Base-by-base conservation (phyloP, 2,329 filamentous ascomycete genomes). In the Sporothrix brasiliensis region DNA sequence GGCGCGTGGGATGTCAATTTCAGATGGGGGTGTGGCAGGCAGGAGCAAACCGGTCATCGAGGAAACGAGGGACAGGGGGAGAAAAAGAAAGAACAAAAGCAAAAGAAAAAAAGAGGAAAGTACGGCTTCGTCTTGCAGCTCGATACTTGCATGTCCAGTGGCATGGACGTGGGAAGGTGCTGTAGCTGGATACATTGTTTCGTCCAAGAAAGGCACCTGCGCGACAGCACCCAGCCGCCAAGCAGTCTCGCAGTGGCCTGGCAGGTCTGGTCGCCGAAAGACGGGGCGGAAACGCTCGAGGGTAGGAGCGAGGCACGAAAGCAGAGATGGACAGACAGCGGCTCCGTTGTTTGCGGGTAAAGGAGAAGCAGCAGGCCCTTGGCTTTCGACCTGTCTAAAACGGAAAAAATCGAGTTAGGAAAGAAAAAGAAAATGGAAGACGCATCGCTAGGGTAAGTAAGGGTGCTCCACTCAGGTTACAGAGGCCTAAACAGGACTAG, bases 1-100 rank as follows among this genome's bases (percentile, higher is more conserved):
- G 49, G 27, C n/a, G 69, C 69, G 65, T 68, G 69, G 69, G 69
- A 70, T 70, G 69, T 21, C 65, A 68, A 60, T 50, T 13, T 30
- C 53, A 41, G 14, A 60, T 47, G 53, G 67, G 53, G 67, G 67
- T 58, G 67, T 68, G 66, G 65, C 27, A 47, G 65, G 24, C 27
- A 63, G 21, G n/a, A 47, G 21, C 19, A 9, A 65, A 49, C 39
- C 21, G 60, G 41, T 49, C 58, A 47, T 47, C 13, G 14, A 47
- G 44, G 60, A 49, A 65, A 63, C 21, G 61, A 65, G n/a, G 10
- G 49, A 67, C 11, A 44, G 41, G 19, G 13, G 61, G 61, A 30
- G 2, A n/a, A 27, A 24, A 30, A 0, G 50, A 21, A 16, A 27
- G 14, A 24, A 10, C 19, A n/a, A 21, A 44, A 16, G n/a, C 19